phyloP scores from a whole-genome alignment of 2,329 filamentous ascomycete species.

The Aspergillus latus region DNA sequence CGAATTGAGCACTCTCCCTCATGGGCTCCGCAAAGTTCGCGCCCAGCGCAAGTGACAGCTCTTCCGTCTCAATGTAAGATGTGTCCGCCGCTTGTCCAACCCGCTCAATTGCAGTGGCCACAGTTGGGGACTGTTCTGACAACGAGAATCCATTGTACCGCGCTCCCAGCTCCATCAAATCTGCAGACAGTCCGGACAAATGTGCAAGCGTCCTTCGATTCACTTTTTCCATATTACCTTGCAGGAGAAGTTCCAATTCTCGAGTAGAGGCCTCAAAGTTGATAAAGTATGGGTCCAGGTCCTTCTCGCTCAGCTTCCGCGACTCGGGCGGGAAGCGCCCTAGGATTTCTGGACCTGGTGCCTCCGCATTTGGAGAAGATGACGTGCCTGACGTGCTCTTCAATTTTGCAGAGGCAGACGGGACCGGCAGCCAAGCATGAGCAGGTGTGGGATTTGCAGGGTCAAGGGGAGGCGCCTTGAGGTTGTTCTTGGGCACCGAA shows the following conservation, averaged over 20 bases:
- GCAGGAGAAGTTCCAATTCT: conserved; percentile 82
- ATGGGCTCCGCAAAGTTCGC: conserved; percentile 96
- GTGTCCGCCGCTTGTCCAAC: conserved; percentile 92
- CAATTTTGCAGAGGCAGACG: conserved; percentile 80
- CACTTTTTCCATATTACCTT: conserved; percentile 94
- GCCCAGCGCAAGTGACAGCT: conserved; percentile 81
- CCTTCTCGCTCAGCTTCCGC: conserved; percentile 76
- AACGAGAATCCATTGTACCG: conserved; percentile 95
- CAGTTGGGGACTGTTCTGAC: conserved; percentile 83
- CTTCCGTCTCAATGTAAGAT: conserved; percentile 93
- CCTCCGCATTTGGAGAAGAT: conserved; percentile 53
- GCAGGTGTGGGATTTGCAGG: conserved; percentile 87
- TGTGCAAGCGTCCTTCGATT: conserved; percentile 88
- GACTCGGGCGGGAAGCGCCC: conserved; percentile 80
- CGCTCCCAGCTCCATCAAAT: conserved; percentile 91
- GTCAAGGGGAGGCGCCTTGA: conserved; percentile 93
- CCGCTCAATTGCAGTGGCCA: conserved; percentile 90
- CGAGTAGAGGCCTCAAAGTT: conserved; percentile 90
- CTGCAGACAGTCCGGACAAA: conserved; percentile 76
- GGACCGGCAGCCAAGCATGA: conserved; percentile 84
- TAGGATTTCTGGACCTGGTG: conserved; percentile 63
- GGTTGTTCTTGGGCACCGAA: conserved; percentile 87
- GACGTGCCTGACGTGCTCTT: conserved; percentile 52
- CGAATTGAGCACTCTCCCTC: conserved; percentile 96
- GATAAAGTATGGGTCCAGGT: conserved; percentile 93